Percentiles rank a stretch among this genome's conserved stretches.
Conservation (phyloP, 2,329 filamentous ascomycete genomes). For the Sporothrix sp. region DNA sequence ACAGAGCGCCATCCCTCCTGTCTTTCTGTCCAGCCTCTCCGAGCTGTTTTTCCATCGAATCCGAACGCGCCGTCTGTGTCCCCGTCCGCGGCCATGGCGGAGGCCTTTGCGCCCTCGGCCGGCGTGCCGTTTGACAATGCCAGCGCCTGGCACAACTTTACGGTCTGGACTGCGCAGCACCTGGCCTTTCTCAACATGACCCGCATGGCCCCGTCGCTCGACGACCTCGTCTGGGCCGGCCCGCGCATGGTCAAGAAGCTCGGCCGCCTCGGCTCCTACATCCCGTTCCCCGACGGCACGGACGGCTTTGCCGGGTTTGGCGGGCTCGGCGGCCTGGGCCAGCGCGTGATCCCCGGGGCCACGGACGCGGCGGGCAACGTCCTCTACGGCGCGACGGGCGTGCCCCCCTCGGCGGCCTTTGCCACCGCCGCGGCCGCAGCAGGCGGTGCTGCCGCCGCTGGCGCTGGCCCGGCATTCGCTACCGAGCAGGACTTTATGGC, state of each 20-base stretch:
- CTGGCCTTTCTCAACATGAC: slow-evolving; percentile 35
- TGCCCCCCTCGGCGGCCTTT: slow-evolving; percentile 35
- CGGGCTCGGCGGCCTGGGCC: slow-evolving; percentile 27
- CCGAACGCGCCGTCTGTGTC: no score
- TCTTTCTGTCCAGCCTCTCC: background rate
- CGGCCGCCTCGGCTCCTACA: slow-evolving; percentile 55
- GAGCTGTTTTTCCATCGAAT: background rate
- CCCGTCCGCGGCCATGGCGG: slow-evolving; percentile 15
- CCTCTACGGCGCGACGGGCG: slow-evolving; percentile 16
- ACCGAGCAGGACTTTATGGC: slow-evolving; percentile 30
- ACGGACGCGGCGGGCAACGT: slow-evolving; percentile 35
- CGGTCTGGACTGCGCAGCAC: slow-evolving; percentile 41
- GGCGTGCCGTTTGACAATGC: slow-evolving; percentile 30
- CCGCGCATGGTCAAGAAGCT: slow-evolving; percentile 61
- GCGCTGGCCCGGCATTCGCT: slow-evolving; percentile 29
- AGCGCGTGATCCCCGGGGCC: slow-evolving; percentile 49
- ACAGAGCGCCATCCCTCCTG: no score
- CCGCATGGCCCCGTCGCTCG: slow-evolving; percentile 52
- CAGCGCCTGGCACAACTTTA: slow-evolving; percentile 43
- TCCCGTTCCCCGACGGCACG: slow-evolving; percentile 48
- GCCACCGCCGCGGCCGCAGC: slow-evolving; percentile 27
- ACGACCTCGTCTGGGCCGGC: slow-evolving; percentile 58
- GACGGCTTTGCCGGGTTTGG: slow-evolving; percentile 48
- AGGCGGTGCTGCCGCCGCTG: slow-evolving; percentile 25
- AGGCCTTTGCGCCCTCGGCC: slow-evolving; percentile 20